Evolutionary conservation across 2,329 filamentous ascomycete genomes (phyloP).

Genomic region (Aspergillus tanneri): DNA sequence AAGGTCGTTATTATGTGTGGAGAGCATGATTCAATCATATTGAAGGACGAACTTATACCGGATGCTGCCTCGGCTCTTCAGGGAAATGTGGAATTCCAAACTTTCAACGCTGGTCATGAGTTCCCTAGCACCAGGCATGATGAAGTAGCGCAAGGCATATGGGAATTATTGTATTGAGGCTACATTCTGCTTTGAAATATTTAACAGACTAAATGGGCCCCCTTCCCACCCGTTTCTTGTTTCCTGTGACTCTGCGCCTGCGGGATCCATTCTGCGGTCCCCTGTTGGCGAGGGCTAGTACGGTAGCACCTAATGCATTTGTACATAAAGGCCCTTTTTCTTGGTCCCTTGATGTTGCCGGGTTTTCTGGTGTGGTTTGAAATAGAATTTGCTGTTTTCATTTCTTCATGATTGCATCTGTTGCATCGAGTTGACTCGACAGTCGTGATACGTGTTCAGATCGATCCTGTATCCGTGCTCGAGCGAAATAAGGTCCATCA

Average conservation of each 20-base stretch:
- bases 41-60: constrained; percentile 61
- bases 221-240: neutral
- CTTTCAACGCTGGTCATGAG: constrained; percentile 67
- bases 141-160: constrained; percentile 57
- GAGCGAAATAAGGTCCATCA: constrained; percentile 35
- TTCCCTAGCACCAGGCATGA: constrained; percentile 62
- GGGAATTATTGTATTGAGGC: constrained; percentile 33
- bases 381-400: constrained; percentile 10
- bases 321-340: constrained; percentile 9
- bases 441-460: constrained; percentile 31
- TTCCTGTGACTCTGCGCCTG: neutral
- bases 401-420: constrained; percentile 31
- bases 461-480: constrained; percentile 32
- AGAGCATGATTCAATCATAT: constrained; percentile 64
- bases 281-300: no score
- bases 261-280: no score
- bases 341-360: neutral
- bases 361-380: constrained; percentile 4
- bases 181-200: neutral
- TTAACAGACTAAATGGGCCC: neutral
- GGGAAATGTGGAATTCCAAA: constrained; percentile 56
- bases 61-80: constrained; percentile 62
- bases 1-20: constrained; percentile 67
- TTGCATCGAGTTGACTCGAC: constrained; percentile 30
- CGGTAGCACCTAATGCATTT: constrained; percentile 14